A percentile compares a stretch with the other conserved stretches of the same genome.
Conservation (phyloP, 2,329 filamentous ascomycete genomes). For the Periconia sp. region DNA sequence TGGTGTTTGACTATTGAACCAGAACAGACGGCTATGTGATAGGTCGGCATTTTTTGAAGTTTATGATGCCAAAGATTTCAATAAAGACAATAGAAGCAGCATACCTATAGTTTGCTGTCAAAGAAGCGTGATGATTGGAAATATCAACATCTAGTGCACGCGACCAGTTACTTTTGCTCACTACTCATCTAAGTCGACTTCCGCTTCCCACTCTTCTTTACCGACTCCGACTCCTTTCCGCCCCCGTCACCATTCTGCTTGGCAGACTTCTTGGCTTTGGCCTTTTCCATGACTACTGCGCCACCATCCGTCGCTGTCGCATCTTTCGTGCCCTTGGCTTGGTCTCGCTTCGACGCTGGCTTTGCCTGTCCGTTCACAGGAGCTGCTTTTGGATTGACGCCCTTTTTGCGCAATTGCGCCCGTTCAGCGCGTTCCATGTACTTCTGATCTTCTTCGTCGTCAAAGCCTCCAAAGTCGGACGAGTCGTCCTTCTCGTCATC, state of each 20-base stretch:
- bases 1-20: no score
- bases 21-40: no score
- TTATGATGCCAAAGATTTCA: no score
- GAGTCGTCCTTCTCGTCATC: conserved; percentile 42
- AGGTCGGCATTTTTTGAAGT: no score
- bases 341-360: background rate
- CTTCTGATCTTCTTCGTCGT: conserved; percentile 53
- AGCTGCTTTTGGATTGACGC: conserved; percentile 48
- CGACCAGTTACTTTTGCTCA: no score
- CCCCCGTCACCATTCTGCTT: conserved; percentile 11
- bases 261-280: conserved; percentile 12
- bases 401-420: conserved; percentile 48
- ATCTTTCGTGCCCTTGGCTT: background rate
- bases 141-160: background rate
- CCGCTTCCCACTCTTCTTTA: conserved; percentile 13
- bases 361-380: conserved; percentile 3
- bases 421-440: conserved; percentile 51
- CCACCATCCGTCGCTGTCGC: background rate
- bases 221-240: conserved; percentile 12
- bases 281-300: background rate
- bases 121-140: background rate
- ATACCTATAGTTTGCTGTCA: no score
- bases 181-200: conserved; percentile 2
- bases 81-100: no score
- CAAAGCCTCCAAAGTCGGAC: conserved; percentile 52